phyloP scores from a whole-genome alignment of 345 rosid species.

The Sisymbrium altissimum region DNA sequence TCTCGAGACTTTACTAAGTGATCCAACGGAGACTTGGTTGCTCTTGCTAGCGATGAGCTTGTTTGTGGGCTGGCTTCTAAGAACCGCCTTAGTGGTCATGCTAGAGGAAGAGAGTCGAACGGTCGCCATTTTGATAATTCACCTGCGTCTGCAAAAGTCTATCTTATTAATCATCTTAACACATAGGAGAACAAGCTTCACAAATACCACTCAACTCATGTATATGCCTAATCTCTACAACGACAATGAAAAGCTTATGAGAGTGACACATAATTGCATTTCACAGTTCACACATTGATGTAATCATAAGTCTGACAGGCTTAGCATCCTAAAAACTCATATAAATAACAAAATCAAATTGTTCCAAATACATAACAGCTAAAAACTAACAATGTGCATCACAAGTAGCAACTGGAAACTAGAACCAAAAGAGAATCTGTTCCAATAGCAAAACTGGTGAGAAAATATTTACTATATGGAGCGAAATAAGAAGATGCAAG shows the following conservation, averaged over 20 bases:
- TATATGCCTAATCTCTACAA: too few species aligned
- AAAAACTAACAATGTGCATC: slow-evolving; percentile 12
- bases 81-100: slow-evolving; percentile 45
- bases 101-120: slow-evolving; percentile 40
- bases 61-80: slow-evolving; percentile 32
- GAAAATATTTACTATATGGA: slow-evolving; percentile 37
- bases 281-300: background rate
- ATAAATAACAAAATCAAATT: background rate
- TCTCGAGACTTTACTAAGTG: slow-evolving; percentile 45
- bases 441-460: slow-evolving; percentile 32
- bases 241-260: too few species aligned
- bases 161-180: background rate
- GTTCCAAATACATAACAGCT: background rate
- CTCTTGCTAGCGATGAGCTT: slow-evolving; percentile 26
- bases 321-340: background rate
- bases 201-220: background rate
- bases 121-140: slow-evolving; percentile 45
- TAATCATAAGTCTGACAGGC: too few species aligned
- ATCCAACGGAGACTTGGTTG: slow-evolving; percentile 37
- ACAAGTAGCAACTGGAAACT: slow-evolving; percentile 9
- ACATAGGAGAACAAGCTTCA: background rate
- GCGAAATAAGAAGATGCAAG: slow-evolving; percentile 71
- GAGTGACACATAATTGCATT: background rate
- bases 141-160: slow-evolving; percentile 8
- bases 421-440: slow-evolving; percentile 37